Evolutionary conservation across 495 filamentous ascomycete genomes (phyloP).

Genomic region (Tuber brumale): DNA sequence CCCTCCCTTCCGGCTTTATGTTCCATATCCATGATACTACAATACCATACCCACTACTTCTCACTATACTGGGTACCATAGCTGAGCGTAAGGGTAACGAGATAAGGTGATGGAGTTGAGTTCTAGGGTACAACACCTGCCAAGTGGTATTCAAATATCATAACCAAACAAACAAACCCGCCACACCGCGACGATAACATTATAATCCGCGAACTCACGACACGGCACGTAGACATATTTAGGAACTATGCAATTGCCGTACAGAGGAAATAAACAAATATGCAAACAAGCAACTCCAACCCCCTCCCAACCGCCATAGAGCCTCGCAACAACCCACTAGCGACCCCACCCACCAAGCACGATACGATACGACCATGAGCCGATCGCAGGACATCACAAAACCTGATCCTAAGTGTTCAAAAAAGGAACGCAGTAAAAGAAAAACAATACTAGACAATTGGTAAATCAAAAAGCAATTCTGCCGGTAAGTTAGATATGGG

Average conservation of each 20-base stretch:
- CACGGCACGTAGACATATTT: neutral
- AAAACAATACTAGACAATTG: neutral
- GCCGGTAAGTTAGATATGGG: neutral
- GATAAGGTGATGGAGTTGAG: neutral
- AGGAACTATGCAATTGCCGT: neutral
- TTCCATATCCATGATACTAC: neutral
- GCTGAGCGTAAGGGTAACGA: neutral
- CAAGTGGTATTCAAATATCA: neutral
- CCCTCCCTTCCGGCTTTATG: neutral
- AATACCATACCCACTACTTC: neutral
- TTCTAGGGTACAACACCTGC: neutral
- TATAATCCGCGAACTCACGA: neutral
- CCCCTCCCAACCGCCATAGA: neutral
- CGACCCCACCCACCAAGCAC: neutral
- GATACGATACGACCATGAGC: neutral
- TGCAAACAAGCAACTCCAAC: neutral
- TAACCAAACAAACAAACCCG: neutral
- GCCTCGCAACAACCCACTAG: neutral
- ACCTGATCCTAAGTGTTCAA: neutral
- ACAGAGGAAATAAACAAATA: neutral
- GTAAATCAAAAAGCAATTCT: neutral
- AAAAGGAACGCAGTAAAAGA: neutral
- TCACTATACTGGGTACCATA: neutral
- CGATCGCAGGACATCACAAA: neutral
- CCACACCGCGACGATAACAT: neutral